Evolutionary conservation across 495 filamentous ascomycete species (phyloP).

Genomic region (Aspergillus egyptiacus): DNA sequence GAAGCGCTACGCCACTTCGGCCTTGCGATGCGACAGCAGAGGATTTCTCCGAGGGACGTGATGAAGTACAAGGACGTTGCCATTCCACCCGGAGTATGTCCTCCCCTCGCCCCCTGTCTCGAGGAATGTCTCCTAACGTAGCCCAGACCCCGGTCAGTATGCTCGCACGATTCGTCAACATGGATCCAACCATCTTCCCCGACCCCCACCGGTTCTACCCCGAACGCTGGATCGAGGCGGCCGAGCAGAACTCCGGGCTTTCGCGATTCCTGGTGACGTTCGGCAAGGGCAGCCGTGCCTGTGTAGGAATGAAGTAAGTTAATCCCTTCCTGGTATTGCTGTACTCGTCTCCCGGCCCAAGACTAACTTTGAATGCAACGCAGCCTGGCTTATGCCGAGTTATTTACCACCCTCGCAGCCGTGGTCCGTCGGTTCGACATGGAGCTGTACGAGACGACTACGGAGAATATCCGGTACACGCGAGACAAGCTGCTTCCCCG

Average conservation of each 20-base stretch:
- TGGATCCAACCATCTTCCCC: constrained; percentile 37
- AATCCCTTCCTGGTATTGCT: not conserved
- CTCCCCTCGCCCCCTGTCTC: not conserved
- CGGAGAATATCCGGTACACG: constrained; percentile 24
- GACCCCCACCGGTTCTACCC: constrained; percentile 36
- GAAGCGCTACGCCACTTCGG: constrained; percentile 41
- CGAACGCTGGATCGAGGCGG: constrained; percentile 34
- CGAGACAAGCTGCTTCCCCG: constrained; percentile 23
- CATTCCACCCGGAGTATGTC: constrained; percentile 19
- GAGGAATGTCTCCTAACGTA: not conserved
- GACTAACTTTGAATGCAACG: not conserved
- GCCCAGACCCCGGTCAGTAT: constrained; percentile 34
- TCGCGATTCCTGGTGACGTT: constrained; percentile 26
- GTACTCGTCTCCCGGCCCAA: not conserved
- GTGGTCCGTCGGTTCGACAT: constrained; percentile 36
- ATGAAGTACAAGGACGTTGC: constrained; percentile 27
- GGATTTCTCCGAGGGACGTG: constrained; percentile 26
- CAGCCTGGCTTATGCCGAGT: constrained; percentile 42
- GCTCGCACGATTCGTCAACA: constrained; percentile 33
- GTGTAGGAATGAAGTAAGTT: constrained; percentile 27
- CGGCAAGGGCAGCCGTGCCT: constrained; percentile 23
- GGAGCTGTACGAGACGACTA: constrained; percentile 30
- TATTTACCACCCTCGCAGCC: constrained; percentile 33
- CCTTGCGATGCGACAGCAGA: constrained; percentile 25
- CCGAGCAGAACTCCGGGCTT: constrained; percentile 15